Percentiles rank a stretch among this genome's conserved stretches.
Conservation (phyloP, 2,329 filamentous ascomycete species). For the Claviceps arundinis region DNA sequence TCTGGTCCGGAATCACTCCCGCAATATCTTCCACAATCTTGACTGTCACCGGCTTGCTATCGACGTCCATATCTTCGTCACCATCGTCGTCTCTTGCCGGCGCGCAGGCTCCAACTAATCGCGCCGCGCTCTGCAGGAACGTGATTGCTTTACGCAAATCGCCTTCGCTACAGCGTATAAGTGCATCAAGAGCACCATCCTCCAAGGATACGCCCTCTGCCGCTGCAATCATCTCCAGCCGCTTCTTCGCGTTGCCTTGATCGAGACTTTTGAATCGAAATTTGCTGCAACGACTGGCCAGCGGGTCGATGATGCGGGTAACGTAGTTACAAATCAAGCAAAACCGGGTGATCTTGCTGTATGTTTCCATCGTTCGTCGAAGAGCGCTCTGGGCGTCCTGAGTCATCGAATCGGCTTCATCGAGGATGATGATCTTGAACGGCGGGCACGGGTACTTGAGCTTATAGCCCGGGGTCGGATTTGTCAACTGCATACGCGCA, state of each 20-base stretch:
- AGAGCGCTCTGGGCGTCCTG: conserved; percentile 93
- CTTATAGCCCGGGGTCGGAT: conserved; percentile 57
- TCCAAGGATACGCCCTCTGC: conserved; percentile 66
- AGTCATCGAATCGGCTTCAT: conserved; percentile 98
- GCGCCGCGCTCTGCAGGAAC: conserved; percentile 85
- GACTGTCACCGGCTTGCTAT: conserved; percentile 54
- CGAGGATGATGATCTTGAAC: conserved; percentile 97
- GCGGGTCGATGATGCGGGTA: conserved; percentile 90
- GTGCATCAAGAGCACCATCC: conserved; percentile 64
- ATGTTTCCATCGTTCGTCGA: conserved; percentile 94
- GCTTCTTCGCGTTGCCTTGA: conserved; percentile 64
- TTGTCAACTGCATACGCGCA: conserved; percentile 84
- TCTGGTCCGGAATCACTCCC: conserved; percentile 70
- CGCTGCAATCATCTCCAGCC: conserved; percentile 71
- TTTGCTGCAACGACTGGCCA: conserved; percentile 88
- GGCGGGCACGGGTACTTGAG: conserved; percentile 80
- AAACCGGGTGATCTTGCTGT: conserved; percentile 90
- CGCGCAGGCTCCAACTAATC: conserved; percentile 60
- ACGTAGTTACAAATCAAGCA: conserved; percentile 99
- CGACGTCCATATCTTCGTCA: conserved; percentile 49
- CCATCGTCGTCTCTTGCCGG: conserved; percentile 34
- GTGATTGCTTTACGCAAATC: conserved; percentile 95
- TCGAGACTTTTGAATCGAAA: conserved; percentile 96
- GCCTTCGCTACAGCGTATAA: conserved; percentile 82
- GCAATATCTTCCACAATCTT: conserved; percentile 87